Evolutionary conservation across 768 basidiomycete species (phyloP).

Genomic region (Leccinum incarnatum): DNA sequence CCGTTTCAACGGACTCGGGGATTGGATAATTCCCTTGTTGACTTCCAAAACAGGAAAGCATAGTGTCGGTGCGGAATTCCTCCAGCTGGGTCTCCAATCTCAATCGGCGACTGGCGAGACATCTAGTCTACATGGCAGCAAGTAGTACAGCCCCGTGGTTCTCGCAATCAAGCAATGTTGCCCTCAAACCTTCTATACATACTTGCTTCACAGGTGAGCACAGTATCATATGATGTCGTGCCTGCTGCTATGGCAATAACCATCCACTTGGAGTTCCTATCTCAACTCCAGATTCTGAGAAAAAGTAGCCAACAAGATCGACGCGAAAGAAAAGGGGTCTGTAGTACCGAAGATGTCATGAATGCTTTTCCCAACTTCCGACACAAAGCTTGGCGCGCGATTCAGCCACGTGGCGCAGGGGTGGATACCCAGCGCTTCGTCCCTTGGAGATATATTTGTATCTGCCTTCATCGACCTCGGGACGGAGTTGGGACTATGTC

Average conservation of each 20-base stretch:
- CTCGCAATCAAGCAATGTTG: too few species aligned
- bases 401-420: not conserved
- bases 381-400: not conserved
- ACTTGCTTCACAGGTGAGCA: not conserved
- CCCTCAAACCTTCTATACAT: not conserved
- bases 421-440: not conserved
- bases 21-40: not conserved
- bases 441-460: not conserved
- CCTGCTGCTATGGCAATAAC: not conserved
- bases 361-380: too few species aligned
- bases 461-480: not conserved
- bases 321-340: not conserved
- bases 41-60: slow-evolving; percentile 7
- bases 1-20: not conserved
- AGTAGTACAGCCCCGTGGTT: too few species aligned
- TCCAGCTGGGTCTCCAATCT: too few species aligned
- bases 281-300: not conserved
- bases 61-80: not conserved
- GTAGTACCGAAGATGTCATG: not conserved
- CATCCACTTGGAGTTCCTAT: not conserved
- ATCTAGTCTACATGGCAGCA: too few species aligned
- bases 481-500: not conserved
- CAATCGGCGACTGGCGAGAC: too few species aligned
- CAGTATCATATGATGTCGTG: not conserved
- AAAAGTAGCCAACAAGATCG: not conserved